phyloP scores from a whole-genome alignment of 2,329 filamentous ascomycete species.

The Diplocarpon rosae region DNA sequence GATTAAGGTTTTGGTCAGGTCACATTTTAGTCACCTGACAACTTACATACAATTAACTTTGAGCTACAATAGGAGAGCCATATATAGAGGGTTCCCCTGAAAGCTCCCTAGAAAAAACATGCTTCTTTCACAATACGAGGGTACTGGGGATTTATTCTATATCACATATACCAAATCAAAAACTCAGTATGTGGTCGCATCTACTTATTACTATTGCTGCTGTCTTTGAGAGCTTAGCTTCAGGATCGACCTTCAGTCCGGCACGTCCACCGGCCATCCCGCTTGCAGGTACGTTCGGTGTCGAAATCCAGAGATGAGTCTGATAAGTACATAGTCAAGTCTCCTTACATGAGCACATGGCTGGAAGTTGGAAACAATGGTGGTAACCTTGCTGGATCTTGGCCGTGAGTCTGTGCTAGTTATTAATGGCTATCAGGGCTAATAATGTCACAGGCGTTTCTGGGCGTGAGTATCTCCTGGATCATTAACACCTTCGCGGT shows the following conservation, averaged over 20 bases:
- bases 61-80: too few species aligned
- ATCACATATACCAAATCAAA: too few species aligned
- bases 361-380: slow-evolving; percentile 50
- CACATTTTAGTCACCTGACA: too few species aligned
- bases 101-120: too few species aligned
- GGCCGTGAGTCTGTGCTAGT: slow-evolving; percentile 14
- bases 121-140: too few species aligned
- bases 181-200: slow-evolving; percentile 10
- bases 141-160: too few species aligned
- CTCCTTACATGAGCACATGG: slow-evolving; percentile 70
- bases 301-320: not conserved
- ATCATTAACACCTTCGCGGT: not conserved
- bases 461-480: slow-evolving; percentile 18
- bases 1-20: too few species aligned
- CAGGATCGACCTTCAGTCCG: slow-evolving; percentile 47
- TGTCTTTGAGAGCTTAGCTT: slow-evolving; percentile 2
- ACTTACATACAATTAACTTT: too few species aligned
- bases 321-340: slow-evolving; percentile 36
- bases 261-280: slow-evolving; percentile 58
- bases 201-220: slow-evolving; percentile 5
- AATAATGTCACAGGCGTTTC: slow-evolving; percentile 21
- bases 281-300: slow-evolving; percentile 39
- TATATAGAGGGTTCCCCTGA: too few species aligned
- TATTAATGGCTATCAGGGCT: not conserved
- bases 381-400: slow-evolving; percentile 51